phyloP scores from a whole-genome alignment of 176 grass and related monocot genomes.

The Tillandsia leiboldiana region DNA sequence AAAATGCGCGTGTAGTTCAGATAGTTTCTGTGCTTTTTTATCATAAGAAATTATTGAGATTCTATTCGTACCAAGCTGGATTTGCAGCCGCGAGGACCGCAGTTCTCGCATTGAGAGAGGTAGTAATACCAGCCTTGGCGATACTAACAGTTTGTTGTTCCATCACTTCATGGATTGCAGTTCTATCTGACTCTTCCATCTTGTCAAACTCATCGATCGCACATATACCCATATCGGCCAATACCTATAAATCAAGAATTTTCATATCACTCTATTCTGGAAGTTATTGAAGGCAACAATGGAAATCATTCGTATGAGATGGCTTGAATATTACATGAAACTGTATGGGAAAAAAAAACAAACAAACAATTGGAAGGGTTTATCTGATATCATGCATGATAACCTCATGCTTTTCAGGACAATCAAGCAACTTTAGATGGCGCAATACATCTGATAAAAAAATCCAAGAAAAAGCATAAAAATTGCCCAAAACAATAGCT shows the following conservation, averaged over 20 bases:
- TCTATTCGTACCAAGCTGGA: slow-evolving; percentile 70
- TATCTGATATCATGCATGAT: too few species aligned
- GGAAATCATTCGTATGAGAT: too few species aligned
- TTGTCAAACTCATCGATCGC: slow-evolving; percentile 99
- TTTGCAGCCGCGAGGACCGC: slow-evolving; percentile 91
- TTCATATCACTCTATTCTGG: not conserved
- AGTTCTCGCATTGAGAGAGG: slow-evolving; percentile 97
- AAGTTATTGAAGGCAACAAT: too few species aligned
- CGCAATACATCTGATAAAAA: not conserved
- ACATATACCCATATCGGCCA: slow-evolving; percentile 97
- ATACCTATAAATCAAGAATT: slow-evolving; percentile 52
- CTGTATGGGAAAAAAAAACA: too few species aligned
- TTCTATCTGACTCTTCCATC: slow-evolving; percentile 99
- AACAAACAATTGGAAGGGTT: too few species aligned
- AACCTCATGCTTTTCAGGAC: too few species aligned
- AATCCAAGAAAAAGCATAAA: too few species aligned
- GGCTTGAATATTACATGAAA: too few species aligned
- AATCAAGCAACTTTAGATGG: not conserved
- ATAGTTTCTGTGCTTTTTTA: too few species aligned
- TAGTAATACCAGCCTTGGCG: slow-evolving; percentile 97
- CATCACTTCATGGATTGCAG: slow-evolving; percentile 99
- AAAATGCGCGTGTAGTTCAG: too few species aligned
- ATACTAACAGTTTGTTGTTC: slow-evolving; percentile 99
- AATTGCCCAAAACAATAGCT: too few species aligned
- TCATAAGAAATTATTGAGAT: slow-evolving; percentile 15